Base-by-base conservation (phyloP, 169 alveolate genomes). In the Cryptosporidium andersoni region DNA sequence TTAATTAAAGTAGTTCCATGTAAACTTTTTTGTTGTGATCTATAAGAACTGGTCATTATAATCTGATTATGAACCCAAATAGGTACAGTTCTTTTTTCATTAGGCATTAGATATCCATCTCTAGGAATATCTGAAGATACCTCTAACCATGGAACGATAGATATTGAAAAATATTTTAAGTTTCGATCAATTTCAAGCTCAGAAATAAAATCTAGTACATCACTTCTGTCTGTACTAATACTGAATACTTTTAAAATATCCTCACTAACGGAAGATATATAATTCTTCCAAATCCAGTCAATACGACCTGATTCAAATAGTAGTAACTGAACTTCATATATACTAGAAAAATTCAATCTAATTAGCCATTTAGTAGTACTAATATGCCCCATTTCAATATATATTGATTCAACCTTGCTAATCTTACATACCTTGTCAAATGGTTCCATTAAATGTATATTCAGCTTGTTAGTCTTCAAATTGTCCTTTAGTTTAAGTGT, bases 111-210 rank as follows among this genome's bases (percentile, higher is more conserved):
- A 34, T 58, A 74, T 1, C 85, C 85, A 5, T 47, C 39, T 74
- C 85, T 74, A 25, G 85, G 67, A 7, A 36, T 58, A 12, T 74
- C 85, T 12, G 9, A 58, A 9, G 85, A 74, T 2, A 74, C 62
- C 47, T 74, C 85, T n/a, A 74, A 14, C 85, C 85, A 74, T 12
- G 85, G 85, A 3, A 74, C 85, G 34, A 55, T 16, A 1, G 68
- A 74, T 40, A 74, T 60, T 2, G 48, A 16, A n/a, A 12, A 40
- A 14, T 58, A 14, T 9, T 42, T 51, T 3, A 74, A 58, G 40
- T 45, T 25, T 7, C 47, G 25, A 4, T 60, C 64, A 11, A 25
- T 25, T 45, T 55, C 62, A 5, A 45, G n/a, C 9, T 74, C n/a
- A 39, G 52, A 25, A 56, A 53, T 2, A 43, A 74, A 8, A 45